Base-by-base conservation (phyloP, 768 basidiomycete species). In the Gloeophyllum trabeum region DNA sequence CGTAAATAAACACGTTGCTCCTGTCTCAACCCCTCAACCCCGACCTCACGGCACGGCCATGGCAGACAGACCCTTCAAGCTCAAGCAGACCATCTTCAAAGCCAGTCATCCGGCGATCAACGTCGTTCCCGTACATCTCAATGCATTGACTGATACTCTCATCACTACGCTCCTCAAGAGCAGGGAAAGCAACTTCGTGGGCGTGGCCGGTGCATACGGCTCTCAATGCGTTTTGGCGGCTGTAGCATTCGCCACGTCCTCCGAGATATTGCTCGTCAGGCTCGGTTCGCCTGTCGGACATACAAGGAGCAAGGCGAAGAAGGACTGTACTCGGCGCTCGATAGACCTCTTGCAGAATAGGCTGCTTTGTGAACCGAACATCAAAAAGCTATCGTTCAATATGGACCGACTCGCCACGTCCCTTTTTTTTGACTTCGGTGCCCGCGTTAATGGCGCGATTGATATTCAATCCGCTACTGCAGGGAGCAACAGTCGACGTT, bases 361-460 rank as follows among this genome's bases (percentile, higher is more conserved):
- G 2, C n/a, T 35, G 5, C 43, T 28, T 23, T 18, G 35, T 25
- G 24, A n/a, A n/a, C 18, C 1, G 22, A 32, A 3, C 23, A 14
- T 5, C 43, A 35, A n/a, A 19, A 24, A 18, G 12, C 40, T 19
- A 21, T 10, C 39, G 70, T 76, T n/a, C 35, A 52, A 55, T 24
- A 70, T 73, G 71, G 74, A 75, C 46, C 59, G 56, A 28, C 47
- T 76, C 1, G 58, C 64, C 0, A 46, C 60, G 3, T 56, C 70
- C 2, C 48, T 77, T 13, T 61, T 55, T 50, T 34, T 53, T 5
- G 73, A 77, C 41, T 35, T 63, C 4, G 57, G 53, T 0, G 37
- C 70, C 6, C 55, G 51, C 12, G 61, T 74, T 18, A 42, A 39
- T 10, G 43, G 43, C 10, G 71, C 55, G 1, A 60, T 70, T 21